Base-by-base conservation (phyloP, 208 protist species). In the Naegleria lovaniensis region DNA sequence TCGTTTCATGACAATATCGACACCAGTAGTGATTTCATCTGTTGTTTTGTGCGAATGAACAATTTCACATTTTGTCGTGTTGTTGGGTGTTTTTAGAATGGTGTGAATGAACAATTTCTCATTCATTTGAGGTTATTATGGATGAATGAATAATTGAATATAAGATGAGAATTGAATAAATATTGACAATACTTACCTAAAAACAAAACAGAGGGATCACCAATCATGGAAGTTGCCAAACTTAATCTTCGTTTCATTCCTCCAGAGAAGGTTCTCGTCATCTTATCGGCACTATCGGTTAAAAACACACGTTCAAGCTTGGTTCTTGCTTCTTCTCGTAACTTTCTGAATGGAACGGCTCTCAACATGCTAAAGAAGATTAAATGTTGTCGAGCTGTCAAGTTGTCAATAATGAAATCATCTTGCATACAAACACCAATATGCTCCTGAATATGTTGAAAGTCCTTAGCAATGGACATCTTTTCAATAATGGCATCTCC, bases 271-370 rank as follows among this genome's bases (percentile, higher is more conserved):
- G 93, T 59, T 39, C 88, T 91, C 4, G 95, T 93, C 85, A 90
- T 87, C 89, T 90, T 92, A 84, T 84, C 11, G 29, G 33, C 38
- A 40, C 38, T 33, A 51, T 95, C 93, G 84, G 90, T 88, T 87
- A 97, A 91, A 6, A 94, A 93, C 39, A 96, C 90, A 29, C 94
- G 87, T 39, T 96, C 90, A 33, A 96, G 92, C 59, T 94, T 93
- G 83, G 94, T 85, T 83, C 92, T 79, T 16, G 96, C 95, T 40
- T 93, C 90, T 3, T 94, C 90, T 85, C 93, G 90, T 58, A 96
- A 93, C 16, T 90, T 1, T 39, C 25, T 85, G 33, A 33, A 90
- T 7, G 85, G 88, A 41, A 76, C 33, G 3, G 52, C 89, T 19
- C 88, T 89, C 2, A 94, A 43, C n/a, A 33, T 6, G 25, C 38